phyloP scores from a whole-genome alignment of 805 yeast genomes.

The Yarrowia osloensis region DNA sequence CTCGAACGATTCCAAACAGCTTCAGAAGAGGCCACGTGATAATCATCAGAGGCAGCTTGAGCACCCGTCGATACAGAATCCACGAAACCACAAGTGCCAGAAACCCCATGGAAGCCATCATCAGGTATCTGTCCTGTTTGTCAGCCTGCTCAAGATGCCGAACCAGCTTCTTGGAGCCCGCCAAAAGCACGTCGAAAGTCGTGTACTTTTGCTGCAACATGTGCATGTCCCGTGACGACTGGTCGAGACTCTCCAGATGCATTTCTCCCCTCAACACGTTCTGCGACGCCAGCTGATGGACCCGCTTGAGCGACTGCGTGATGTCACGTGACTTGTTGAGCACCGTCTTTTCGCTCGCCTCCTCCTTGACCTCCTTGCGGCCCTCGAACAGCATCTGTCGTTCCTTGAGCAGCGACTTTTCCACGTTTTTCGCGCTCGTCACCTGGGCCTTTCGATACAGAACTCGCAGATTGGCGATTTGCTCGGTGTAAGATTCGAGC shows the following conservation, averaged over 20 bases:
- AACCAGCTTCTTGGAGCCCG: slow-evolving; percentile 44
- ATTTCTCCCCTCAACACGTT: slow-evolving; percentile 22
- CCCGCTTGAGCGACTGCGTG: slow-evolving; percentile 36
- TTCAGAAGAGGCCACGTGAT: slow-evolving; percentile 40
- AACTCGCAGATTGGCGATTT: background rate
- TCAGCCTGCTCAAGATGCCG: slow-evolving; percentile 47
- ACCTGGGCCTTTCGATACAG: slow-evolving; percentile 24
- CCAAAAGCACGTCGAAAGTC: slow-evolving; percentile 44
- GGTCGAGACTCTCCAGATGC: slow-evolving; percentile 13
- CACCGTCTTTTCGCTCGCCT: slow-evolving; percentile 35
- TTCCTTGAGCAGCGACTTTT: slow-evolving; percentile 23
- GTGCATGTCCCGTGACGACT: slow-evolving; percentile 40
- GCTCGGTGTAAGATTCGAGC: slow-evolving; percentile 6
- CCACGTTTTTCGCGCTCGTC: slow-evolving; percentile 7
- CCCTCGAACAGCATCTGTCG: slow-evolving; percentile 27
- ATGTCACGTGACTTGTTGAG: slow-evolving; percentile 37
- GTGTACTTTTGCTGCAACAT: slow-evolving; percentile 44
- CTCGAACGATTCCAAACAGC: slow-evolving; percentile 34
- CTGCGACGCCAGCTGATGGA: slow-evolving; percentile 34
- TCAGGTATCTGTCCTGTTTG: slow-evolving; percentile 43
- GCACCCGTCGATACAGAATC: slow-evolving; percentile 45
- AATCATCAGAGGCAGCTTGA: slow-evolving; percentile 43
- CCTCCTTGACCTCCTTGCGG: slow-evolving; percentile 18
- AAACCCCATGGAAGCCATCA: slow-evolving; percentile 45
- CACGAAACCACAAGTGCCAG: slow-evolving; percentile 43